phyloP scores from a whole-genome alignment of 1,284 basidiomycete species.

The Cronartium ribicola region DNA sequence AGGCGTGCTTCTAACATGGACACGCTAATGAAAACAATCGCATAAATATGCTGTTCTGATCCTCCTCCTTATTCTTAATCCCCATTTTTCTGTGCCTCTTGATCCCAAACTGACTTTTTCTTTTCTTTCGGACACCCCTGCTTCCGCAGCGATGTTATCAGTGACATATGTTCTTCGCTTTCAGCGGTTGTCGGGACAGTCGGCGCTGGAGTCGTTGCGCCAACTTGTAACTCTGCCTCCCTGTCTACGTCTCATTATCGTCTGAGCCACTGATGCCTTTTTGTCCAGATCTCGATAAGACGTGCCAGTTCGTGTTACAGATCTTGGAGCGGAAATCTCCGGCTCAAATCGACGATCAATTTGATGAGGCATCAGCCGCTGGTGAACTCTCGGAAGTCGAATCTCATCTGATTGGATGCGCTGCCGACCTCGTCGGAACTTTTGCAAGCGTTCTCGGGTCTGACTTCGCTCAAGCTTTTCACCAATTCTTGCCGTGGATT shows the following conservation, averaged over 20 bases:
- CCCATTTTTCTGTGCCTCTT: not conserved
- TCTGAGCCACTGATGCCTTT: constrained; percentile 43
- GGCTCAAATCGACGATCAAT: constrained; percentile 94
- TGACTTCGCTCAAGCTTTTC: constrained; percentile 81
- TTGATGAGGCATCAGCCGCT: constrained; percentile 75
- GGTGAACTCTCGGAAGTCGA: constrained; percentile 86
- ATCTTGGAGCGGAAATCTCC: constrained; percentile 87
- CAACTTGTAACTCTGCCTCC: constrained; percentile 12
- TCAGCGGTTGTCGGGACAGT: constrained; percentile 33
- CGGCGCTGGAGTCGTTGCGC: constrained; percentile 40
- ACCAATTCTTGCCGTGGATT: constrained; percentile 81
- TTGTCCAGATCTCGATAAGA: constrained; percentile 66
- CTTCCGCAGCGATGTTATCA: constrained; percentile 25
- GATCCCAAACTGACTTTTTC: not conserved
- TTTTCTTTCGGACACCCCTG: not conserved
- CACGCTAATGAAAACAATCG: constrained; percentile 25
- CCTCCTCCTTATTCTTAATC: not conserved
- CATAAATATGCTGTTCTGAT: constrained; percentile 10
- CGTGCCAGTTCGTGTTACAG: constrained; percentile 72
- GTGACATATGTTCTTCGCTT: constrained; percentile 35
- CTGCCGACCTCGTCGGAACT: constrained; percentile 87
- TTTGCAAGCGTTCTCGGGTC: constrained; percentile 77
- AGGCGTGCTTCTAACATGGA: constrained; percentile 56
- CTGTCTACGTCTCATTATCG: not conserved
- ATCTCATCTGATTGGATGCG: constrained; percentile 87